Evolutionary conservation across 2,329 filamentous ascomycete species (phyloP).

Genomic region (Epichloe gansuensis): DNA sequence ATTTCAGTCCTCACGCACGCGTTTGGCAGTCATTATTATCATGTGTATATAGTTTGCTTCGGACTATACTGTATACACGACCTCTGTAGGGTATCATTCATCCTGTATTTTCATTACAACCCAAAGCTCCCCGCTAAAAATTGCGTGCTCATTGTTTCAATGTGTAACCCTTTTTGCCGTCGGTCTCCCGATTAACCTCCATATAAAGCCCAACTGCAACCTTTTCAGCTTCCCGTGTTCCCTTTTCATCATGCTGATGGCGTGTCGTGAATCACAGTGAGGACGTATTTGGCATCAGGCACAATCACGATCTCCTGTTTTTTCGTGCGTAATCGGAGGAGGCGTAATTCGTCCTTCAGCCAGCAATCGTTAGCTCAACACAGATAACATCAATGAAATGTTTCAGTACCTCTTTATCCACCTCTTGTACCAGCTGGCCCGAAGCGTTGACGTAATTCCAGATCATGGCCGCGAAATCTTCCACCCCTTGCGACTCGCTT

Average conservation of each 20-base stretch:
- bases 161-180: background rate
- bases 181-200: background rate
- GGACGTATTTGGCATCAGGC: constrained; percentile 64
- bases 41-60: background rate
- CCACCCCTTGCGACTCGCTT: constrained; percentile 44
- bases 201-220: background rate
- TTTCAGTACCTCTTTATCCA: constrained; percentile 52
- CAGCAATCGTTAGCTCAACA: constrained; percentile 11
- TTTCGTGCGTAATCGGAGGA: constrained; percentile 66
- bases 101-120: background rate
- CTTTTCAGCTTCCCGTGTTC: background rate
- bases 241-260: constrained; percentile 41
- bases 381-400: background rate
- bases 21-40: background rate
- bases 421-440: constrained; percentile 54
- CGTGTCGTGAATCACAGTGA: constrained; percentile 74
- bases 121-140: background rate
- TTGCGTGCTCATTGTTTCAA: background rate
- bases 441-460: constrained; percentile 63
- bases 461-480: constrained; percentile 63
- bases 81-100: constrained; percentile 5
- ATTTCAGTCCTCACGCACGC: background rate
- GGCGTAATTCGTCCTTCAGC: constrained; percentile 57
- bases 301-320: constrained; percentile 78
- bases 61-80: background rate